Evolutionary conservation across 345 rosid species (phyloP).

Genomic region (Citrus trifoliata): DNA sequence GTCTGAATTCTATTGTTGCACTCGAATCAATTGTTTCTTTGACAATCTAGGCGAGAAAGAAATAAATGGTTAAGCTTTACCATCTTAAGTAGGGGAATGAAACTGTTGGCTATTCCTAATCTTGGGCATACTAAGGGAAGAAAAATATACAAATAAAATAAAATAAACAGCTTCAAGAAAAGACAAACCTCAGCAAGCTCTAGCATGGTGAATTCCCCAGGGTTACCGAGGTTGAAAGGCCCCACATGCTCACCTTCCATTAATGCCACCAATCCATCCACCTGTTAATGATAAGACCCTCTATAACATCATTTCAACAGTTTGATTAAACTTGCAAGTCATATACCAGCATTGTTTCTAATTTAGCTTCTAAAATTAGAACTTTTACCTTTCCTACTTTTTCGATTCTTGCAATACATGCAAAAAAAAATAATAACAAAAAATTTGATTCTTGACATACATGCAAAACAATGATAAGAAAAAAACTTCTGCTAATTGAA

Average conservation of each 20-base stretch:
- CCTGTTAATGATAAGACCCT: slow-evolving; percentile 41
- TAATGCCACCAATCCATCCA: slow-evolving; percentile 81
- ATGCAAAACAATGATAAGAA: neutral
- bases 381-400: neutral
- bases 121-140: neutral
- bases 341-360: neutral
- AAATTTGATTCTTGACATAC: neutral
- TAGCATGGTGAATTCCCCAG: slow-evolving; percentile 98
- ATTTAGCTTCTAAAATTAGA: neutral
- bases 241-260: slow-evolving; percentile 95
- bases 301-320: neutral
- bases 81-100: neutral
- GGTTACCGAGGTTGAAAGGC: slow-evolving; percentile 96
- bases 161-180: slow-evolving; percentile 1
- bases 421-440: neutral
- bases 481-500: neutral
- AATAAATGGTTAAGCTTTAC: neutral
- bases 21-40: slow-evolving; percentile 93
- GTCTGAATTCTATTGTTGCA: slow-evolving; percentile 81
- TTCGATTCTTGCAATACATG: too few species aligned
- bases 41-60: slow-evolving; percentile 48
- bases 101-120: neutral
- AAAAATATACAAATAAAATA: neutral
- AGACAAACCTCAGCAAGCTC: slow-evolving; percentile 92
- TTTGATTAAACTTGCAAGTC: neutral